phyloP scores from a whole-genome alignment of 495 filamentous ascomycete species.

The Aspergillus cavernicola region DNA sequence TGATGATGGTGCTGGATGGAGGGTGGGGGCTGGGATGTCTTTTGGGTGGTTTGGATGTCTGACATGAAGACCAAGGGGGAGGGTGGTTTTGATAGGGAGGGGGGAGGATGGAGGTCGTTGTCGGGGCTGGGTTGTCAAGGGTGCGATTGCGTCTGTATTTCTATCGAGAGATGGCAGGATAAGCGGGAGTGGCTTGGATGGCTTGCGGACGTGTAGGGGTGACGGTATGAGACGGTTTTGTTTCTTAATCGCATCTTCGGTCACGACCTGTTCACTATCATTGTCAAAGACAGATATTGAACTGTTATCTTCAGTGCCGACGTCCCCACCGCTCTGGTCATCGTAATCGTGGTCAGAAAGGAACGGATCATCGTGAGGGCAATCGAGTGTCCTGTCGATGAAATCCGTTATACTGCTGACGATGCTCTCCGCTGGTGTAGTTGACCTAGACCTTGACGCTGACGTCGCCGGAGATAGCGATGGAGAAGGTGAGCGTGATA shows the following conservation, averaged over 20 bases:
- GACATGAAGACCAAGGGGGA: no score
- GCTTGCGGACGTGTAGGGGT: constrained; percentile 27
- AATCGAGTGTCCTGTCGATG: constrained; percentile 22
- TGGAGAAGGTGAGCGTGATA: neutral
- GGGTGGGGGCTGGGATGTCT: neutral
- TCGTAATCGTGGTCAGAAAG: constrained; percentile 16
- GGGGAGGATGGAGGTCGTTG: neutral
- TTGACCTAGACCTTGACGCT: neutral
- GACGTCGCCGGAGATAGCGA: neutral
- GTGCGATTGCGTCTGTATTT: neutral
- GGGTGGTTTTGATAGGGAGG: no score
- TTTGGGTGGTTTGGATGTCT: no score
- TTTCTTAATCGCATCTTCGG: neutral
- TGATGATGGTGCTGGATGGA: neutral
- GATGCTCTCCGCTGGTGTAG: constrained; percentile 16
- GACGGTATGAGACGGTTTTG: constrained; percentile 20
- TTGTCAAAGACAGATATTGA: no score
- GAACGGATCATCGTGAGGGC: constrained; percentile 25
- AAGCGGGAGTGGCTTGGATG: neutral
- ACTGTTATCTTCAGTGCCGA: no score
- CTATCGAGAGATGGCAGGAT: neutral
- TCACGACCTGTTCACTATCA: neutral
- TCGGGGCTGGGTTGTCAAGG: neutral
- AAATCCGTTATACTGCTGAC: constrained; percentile 23
- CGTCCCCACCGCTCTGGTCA: neutral